Evolutionary conservation across 73 alveolate species (phyloP).

Genomic region (Tetrahymena borealis): DNA sequence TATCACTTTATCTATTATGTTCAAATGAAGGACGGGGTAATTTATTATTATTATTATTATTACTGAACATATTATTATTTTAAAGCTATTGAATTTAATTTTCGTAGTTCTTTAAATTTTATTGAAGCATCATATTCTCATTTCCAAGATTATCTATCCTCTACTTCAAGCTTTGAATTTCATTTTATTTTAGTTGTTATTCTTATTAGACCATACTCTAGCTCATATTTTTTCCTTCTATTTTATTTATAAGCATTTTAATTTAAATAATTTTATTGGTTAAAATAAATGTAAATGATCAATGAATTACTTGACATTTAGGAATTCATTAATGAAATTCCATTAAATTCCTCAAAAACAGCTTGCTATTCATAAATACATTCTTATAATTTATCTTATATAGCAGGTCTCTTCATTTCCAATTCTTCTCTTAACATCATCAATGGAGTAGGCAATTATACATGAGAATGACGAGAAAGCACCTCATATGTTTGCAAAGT

Average conservation of each 20-base stretch:
- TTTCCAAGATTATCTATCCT: background rate
- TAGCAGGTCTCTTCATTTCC: background rate
- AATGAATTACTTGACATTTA: background rate
- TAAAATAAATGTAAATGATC: background rate
- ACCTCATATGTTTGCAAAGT: background rate
- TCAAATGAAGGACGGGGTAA: background rate
- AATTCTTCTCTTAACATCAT: background rate
- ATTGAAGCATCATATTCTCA: background rate
- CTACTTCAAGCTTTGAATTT: background rate
- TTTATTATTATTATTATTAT: background rate
- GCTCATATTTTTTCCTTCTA: background rate
- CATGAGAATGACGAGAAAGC: conserved; percentile 1
- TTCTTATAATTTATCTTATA: background rate
- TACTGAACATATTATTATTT: background rate
- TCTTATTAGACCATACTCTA: background rate
- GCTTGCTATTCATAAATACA: background rate
- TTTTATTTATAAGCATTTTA: background rate
- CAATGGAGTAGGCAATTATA: background rate
- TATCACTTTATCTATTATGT: background rate
- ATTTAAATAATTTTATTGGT: background rate
- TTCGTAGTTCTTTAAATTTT: background rate
- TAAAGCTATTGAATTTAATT: background rate
- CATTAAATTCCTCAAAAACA: background rate
- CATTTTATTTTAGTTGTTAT: background rate
- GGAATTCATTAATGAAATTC: background rate